Evolutionary conservation across 176 grass and related monocot genomes (phyloP).

Genomic region (Cenchrus fungigraminus): DNA sequence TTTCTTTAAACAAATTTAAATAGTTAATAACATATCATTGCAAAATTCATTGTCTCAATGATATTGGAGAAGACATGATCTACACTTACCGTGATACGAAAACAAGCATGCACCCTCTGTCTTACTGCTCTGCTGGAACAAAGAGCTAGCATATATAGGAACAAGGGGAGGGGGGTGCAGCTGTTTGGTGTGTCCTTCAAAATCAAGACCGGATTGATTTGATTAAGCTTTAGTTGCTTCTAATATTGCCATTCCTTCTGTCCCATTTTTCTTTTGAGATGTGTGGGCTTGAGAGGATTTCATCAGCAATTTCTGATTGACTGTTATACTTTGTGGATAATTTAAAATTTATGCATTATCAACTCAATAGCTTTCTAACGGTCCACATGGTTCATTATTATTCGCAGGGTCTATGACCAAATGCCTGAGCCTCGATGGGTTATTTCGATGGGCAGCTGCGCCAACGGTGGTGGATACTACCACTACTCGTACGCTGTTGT

Average conservation of each 20-base stretch:
- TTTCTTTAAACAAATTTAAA: background rate
- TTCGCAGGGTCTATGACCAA: constrained; percentile 85
- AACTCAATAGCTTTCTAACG: constrained; percentile 12
- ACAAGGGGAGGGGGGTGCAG: background rate
- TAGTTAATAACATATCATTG: background rate
- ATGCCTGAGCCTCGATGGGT: constrained; percentile 98
- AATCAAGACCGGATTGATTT: background rate
- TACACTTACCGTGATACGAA: background rate
- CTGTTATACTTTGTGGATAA: background rate
- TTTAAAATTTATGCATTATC: background rate
- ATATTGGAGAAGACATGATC: background rate
- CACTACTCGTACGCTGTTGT: constrained; percentile 98
- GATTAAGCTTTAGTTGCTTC: constrained; percentile 13
- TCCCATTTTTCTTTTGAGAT: background rate
- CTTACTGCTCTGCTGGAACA: constrained; percentile 4
- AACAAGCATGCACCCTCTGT: background rate
- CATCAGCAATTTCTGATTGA: constrained; percentile 1
- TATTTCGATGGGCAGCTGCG: constrained; percentile 97
- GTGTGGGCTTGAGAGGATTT: background rate
- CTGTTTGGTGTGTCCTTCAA: constrained; percentile 9
- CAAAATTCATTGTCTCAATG: background rate
- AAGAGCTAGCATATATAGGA: background rate
- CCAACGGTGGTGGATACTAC: constrained; percentile 96
- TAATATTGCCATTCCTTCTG: background rate
- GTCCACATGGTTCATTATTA: background rate